Conservation (phyloP, 1,139 yeast genomes). For the Suhomyces taliae region DNA sequence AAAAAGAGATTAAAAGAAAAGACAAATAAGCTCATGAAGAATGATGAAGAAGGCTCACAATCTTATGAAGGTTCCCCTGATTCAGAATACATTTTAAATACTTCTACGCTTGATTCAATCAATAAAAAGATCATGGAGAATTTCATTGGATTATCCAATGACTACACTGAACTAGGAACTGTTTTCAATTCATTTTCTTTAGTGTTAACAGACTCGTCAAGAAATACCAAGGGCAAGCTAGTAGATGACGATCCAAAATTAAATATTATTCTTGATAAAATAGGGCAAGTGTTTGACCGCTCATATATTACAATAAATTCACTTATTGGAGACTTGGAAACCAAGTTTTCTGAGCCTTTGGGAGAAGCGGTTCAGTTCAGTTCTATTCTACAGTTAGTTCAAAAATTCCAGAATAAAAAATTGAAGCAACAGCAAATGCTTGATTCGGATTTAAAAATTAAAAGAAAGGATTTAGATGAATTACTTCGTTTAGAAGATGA, state of each 20-base stretch:
- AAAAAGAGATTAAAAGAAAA: conserved; percentile 29
- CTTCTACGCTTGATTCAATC: conserved; percentile 59
- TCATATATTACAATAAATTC: conserved; percentile 66
- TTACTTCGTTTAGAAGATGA: conserved; percentile 44
- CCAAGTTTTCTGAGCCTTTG: conserved; percentile 79
- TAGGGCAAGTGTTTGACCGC: conserved; percentile 81
- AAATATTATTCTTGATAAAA: conserved; percentile 52
- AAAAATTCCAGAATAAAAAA: conserved; percentile 71
- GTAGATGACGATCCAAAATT: conserved; percentile 38
- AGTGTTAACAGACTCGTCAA: conserved; percentile 48
- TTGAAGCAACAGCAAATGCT: conserved; percentile 64
- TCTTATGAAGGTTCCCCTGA: conserved; percentile 3
- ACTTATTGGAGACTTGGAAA: conserved; percentile 66
- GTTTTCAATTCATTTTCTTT: conserved; percentile 73
- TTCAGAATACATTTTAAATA: conserved; percentile 23
- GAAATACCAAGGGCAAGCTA: conserved; percentile 17
- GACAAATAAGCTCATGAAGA: conserved; percentile 25
- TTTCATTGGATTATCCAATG: conserved; percentile 63
- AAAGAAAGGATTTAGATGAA: conserved; percentile 42
- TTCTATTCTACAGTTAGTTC: conserved; percentile 61
- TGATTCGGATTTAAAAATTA: conserved; percentile 51
- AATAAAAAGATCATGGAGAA: conserved; percentile 66
- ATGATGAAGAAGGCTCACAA: background rate
- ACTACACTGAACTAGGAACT: conserved; percentile 69
- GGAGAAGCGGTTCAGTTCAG: conserved; percentile 82